These are phyloP conservation scores for Rosa chinensis DNA, from an alignment of 306 rosid genomes.

Conservation along the genomic window DNA sequence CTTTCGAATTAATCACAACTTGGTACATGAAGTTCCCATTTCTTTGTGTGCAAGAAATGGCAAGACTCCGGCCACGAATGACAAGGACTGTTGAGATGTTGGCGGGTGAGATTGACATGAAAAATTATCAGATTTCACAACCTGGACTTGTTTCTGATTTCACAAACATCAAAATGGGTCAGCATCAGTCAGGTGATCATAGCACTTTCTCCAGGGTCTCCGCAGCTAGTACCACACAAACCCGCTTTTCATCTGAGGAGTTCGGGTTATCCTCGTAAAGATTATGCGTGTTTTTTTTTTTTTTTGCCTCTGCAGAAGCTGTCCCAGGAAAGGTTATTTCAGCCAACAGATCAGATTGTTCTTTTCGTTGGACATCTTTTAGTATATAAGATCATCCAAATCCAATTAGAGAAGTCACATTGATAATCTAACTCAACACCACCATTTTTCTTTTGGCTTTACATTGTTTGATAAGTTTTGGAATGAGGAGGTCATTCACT, in stretches of 20 bases:
- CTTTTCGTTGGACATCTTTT: not conserved
- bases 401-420: not conserved
- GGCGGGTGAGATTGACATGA: slow-evolving; percentile 29
- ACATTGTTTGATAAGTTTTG: slow-evolving; percentile 1
- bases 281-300: not conserved
- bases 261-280: not conserved
- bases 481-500: not conserved
- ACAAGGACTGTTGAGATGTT: slow-evolving; percentile 48
- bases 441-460: not conserved
- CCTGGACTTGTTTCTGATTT: slow-evolving; percentile 81
- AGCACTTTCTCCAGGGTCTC: slow-evolving; percentile 37
- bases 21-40: slow-evolving; percentile 35
- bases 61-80: slow-evolving; percentile 68
- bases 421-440: not conserved
- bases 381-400: not conserved
- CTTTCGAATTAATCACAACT: not conserved
- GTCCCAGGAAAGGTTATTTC: slow-evolving; percentile 4
- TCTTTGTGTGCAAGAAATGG: slow-evolving; percentile 78
- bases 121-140: slow-evolving; percentile 45
- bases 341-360: not conserved
- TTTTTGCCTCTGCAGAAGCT: not conserved
- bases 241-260: slow-evolving; percentile 17
- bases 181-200: slow-evolving; percentile 29
- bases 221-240: slow-evolving; percentile 29
- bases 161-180: slow-evolving; percentile 55